phyloP scores from a whole-genome alignment of 2,329 filamentous ascomycete genomes.

The Tolypocladium sp. region DNA sequence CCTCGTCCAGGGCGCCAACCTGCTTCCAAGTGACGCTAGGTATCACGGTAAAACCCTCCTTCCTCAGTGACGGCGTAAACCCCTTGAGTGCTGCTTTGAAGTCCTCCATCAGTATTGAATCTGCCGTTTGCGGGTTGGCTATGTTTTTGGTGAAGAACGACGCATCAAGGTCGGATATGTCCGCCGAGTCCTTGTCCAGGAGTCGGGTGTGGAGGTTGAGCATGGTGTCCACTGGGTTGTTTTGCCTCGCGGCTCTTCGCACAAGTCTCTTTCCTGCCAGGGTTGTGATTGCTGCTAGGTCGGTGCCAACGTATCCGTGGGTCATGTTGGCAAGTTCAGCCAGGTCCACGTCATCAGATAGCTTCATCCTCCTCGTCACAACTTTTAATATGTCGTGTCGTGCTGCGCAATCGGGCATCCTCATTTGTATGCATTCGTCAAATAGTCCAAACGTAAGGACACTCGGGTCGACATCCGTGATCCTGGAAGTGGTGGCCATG shows the following conservation, averaged over 20 bases:
- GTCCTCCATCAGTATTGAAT: conserved; percentile 30
- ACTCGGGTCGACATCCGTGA: conserved; percentile 76
- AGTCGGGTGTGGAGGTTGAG: conserved; percentile 2
- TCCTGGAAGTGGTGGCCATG: conserved; percentile 81
- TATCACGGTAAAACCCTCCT: conserved; percentile 91
- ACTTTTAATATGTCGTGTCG: conserved; percentile 71
- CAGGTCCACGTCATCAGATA: conserved; percentile 67
- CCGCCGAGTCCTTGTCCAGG: conserved; percentile 1
- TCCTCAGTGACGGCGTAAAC: conserved; percentile 54
- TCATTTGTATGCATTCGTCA: conserved; percentile 77
- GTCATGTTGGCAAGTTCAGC: conserved; percentile 69
- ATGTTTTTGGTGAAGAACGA: background rate
- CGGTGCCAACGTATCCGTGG: conserved; percentile 86
- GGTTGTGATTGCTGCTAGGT: conserved; percentile 59
- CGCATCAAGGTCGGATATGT: background rate
- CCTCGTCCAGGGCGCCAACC: conserved; percentile 73
- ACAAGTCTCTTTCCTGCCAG: conserved; percentile 30
- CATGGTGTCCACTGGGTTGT: conserved; percentile 11
- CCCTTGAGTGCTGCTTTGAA: conserved; percentile 68
- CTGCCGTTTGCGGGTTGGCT: background rate
- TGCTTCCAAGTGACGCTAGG: conserved; percentile 90
- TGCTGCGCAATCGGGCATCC: conserved; percentile 71
- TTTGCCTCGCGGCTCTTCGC: conserved; percentile 21
- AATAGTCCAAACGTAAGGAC: conserved; percentile 68
- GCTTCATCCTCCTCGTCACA: conserved; percentile 54